These are phyloP conservation scores for Ligustrum vulgare DNA, from an alignment of 257 asterid species.

Conservation along the genomic window DNA sequence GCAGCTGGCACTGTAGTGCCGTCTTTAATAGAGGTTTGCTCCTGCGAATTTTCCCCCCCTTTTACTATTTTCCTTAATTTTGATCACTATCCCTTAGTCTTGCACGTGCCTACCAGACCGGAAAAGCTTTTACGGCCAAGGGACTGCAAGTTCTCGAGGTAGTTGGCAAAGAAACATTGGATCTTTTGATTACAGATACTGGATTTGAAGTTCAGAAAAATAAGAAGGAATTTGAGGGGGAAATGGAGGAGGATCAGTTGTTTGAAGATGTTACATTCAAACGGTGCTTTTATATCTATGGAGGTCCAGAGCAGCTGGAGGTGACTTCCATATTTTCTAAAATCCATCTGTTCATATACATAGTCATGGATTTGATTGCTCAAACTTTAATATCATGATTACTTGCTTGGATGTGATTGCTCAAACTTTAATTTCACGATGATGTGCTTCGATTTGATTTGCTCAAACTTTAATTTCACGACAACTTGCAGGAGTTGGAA, in stretches of 20 bases:
- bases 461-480: conserved; percentile 22
- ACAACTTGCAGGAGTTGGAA: conserved; percentile 77
- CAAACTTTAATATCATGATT: conserved; percentile 20
- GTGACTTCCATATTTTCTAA: conserved; percentile 34
- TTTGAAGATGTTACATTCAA: conserved; percentile 85
- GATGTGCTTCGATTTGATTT: neutral
- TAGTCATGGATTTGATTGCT: conserved; percentile 15
- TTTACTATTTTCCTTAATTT: conserved; percentile 10
- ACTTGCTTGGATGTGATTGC: conserved; percentile 4
- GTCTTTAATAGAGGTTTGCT: conserved; percentile 74
- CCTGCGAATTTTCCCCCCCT: conserved; percentile 6
- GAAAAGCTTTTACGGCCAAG: conserved; percentile 83
- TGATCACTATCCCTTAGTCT: conserved; percentile 21
- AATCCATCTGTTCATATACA: neutral
- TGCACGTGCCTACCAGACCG: conserved; percentile 52
- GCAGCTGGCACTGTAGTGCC: conserved; percentile 69
- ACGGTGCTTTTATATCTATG: conserved; percentile 95
- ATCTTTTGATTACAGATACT: conserved; percentile 83
- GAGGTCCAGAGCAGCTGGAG: conserved; percentile 99
- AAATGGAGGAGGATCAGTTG: conserved; percentile 65
- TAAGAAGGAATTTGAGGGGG: conserved; percentile 43
- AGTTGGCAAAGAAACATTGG: conserved; percentile 95
- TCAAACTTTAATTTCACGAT: neutral
- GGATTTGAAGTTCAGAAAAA: conserved; percentile 64
- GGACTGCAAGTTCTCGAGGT: conserved; percentile 93